Base-by-base conservation (phyloP, 1,284 basidiomycete species). In the Fistulina hepatica region DNA sequence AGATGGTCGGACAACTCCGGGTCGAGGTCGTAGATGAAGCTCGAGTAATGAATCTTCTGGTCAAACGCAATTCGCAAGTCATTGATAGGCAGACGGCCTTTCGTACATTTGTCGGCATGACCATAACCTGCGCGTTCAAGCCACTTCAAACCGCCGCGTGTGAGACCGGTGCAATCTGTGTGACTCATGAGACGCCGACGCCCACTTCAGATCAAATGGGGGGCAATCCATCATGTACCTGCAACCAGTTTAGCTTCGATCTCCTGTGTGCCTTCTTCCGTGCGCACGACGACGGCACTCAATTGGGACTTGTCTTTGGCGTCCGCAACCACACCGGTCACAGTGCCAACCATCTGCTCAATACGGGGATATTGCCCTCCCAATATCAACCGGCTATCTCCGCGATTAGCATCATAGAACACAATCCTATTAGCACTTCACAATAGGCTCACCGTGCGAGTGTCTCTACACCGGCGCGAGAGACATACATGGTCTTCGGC, bases 1-100 rank as follows among this genome's bases (percentile, higher is more conserved):
- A 43, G 12, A 8, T 40, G 41, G 17, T 39, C 26, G 13, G 16
- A 32, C 13, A 31, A 36, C 17, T 13, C 31, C 4, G 21, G 35
- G 22, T 9, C 19, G 24, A 46, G 4, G 7, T 30, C 23, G 39
- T 44, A 43, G 25, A 33, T 37, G 22, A 46, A 39, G 7, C 41
- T 40, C 5, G 41, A 37, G 20, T 47, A 47, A 6, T 33, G 39
- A 33, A 45, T 21, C 30, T 47, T 47, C 37, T 42, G 46, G 44
- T 47, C 46, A 34, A 45, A 38, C 2, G 41, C 33, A 37, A 47
- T 39, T 21, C 45, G 45, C 9, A 45, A 9, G n/a, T 24, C 21
- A 8, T 36, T 20, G 10, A 45, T 38, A 5, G 34, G 23, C 10
- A 34, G 24, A 9, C 26, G n/a, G 22, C 39, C 23, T 5, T 41